Base-by-base conservation (phyloP, 257 asterid genomes). In the Plantago elongata region DNA sequence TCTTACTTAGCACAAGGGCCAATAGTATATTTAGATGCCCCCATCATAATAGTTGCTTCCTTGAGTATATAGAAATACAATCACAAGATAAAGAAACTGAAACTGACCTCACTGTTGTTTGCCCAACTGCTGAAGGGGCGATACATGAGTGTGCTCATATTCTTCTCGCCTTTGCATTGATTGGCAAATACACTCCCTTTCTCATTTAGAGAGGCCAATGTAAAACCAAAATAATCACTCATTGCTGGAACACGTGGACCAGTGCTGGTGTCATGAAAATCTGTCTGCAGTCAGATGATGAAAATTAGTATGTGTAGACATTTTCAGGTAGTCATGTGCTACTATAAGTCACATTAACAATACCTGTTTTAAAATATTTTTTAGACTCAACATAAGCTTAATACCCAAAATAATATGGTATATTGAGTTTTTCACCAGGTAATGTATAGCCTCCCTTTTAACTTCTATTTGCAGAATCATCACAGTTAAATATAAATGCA, bases 81-180 rank as follows among this genome's bases (percentile, higher is more conserved):
- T 46, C 66, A 60, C 57, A 72, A 51, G 50, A 69, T 6, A 22
- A 9, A 52, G n/a, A 27, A 3, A 22, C 12, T 0, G 43, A 56
- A 69, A 69, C 74, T 66, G 62, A 89, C 99, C 97, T 93, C 99
- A 54, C 97, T 93, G 76, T 89, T 87, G 77, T 78, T 87, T 63
- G 94, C 96, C 96, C 96, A 93, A 77, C 94, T 84, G 76, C 94
- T 75, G 61, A 89, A 89, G 64, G 99, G 97, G 11, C 95, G 86
- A 77, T 87, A 93, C 96, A 89, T 87, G 57, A 93, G 97, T 4
- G 95, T 89, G 72, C 97, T 93, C 97, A 87, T 79, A 68, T 80
- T 83, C 85, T 89, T 93, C 74, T 87, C 96, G 54, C 96, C 96
- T 83, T 89, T 93, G 85, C 97, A 82, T 61, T 95, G 97, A 79